Conservation (phyloP, 2,329 filamentous ascomycete species). For the Neonectria neomacrospora region DNA sequence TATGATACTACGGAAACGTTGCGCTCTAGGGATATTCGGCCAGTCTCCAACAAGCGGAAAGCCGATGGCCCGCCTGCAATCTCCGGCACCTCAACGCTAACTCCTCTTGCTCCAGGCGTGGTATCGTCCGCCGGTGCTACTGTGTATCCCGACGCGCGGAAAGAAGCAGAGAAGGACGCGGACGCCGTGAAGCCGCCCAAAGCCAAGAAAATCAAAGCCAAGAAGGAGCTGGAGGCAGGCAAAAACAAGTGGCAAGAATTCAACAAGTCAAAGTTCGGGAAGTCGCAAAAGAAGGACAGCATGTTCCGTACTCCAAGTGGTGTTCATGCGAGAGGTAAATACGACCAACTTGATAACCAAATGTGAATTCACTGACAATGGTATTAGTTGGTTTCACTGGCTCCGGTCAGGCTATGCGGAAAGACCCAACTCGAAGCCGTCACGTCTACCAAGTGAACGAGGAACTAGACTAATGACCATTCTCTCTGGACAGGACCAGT, state of each 20-base stretch:
- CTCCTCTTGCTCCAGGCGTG: constrained; percentile 52
- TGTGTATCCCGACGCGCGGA: constrained; percentile 70
- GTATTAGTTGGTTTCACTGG: constrained; percentile 90
- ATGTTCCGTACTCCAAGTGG: constrained; percentile 96
- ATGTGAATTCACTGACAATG: constrained; percentile 34
- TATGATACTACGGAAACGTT: constrained; percentile 88
- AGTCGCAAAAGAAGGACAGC: constrained; percentile 83
- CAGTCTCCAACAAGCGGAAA: constrained; percentile 84
- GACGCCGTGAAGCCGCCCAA: constrained; percentile 77
- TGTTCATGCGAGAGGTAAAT: constrained; percentile 83
- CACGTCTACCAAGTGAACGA: constrained; percentile 86
- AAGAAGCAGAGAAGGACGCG: constrained; percentile 69
- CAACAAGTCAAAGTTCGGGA: constrained; percentile 79
- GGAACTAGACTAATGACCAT: constrained; percentile 71
- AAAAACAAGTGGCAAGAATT: constrained; percentile 98
- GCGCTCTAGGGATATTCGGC: constrained; percentile 83
- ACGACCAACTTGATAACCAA: not conserved
- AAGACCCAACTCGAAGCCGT: constrained; percentile 83
- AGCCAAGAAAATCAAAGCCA: constrained; percentile 91
- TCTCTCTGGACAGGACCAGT: constrained; percentile 43
- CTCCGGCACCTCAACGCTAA: constrained; percentile 55
- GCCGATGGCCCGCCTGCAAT: constrained; percentile 76
- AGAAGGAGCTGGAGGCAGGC: constrained; percentile 87
- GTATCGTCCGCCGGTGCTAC: constrained; percentile 68
- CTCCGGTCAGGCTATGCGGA: constrained; percentile 94